Evolutionary conservation across 1,139 yeast species (phyloP).

Genomic region (Diutina mesorugosa): DNA sequence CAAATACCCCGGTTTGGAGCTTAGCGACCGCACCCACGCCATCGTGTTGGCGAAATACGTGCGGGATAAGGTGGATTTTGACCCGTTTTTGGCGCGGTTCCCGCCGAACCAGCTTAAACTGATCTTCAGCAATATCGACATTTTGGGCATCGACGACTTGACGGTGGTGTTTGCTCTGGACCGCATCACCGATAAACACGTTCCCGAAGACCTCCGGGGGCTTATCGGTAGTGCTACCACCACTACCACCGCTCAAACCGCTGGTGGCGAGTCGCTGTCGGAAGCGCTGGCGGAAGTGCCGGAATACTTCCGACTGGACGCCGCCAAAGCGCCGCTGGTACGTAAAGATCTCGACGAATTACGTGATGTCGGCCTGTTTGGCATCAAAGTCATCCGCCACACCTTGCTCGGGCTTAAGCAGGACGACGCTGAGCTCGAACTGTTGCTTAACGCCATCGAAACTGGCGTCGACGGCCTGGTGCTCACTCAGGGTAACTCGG

Average conservation of each 20-base stretch:
- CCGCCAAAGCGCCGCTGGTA: conserved; percentile 16
- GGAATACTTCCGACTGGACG: conserved; percentile 16
- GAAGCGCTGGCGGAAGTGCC: conserved; percentile 7
- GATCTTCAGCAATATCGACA: conserved; percentile 52
- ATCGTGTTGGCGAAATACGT: conserved; percentile 13
- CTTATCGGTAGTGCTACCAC: conserved; percentile 17
- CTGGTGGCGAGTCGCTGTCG: conserved; percentile 4
- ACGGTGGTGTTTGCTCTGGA: conserved; percentile 20
- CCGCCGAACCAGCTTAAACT: conserved; percentile 8
- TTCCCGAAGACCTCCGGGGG: conserved; percentile 22
- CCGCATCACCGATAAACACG: conserved; percentile 14
- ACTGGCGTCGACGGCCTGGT: conserved; percentile 9
- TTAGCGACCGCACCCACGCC: conserved; percentile 37
- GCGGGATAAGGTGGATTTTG: background rate
- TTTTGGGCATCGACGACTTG: conserved; percentile 55
- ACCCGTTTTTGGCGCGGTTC: background rate
- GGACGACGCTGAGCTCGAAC: conserved; percentile 14
- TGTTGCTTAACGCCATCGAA: conserved; percentile 24
- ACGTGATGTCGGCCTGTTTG: conserved; percentile 63
- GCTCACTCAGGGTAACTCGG: conserved; percentile 9
- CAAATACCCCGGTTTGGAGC: conserved; percentile 13
- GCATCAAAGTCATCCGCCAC: conserved; percentile 71
- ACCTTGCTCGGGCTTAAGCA: conserved; percentile 53
- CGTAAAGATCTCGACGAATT: conserved; percentile 47
- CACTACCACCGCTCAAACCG: conserved; percentile 3